Conservation (phyloP, 495 filamentous ascomycete species). For the Usnea hakonensis region DNA sequence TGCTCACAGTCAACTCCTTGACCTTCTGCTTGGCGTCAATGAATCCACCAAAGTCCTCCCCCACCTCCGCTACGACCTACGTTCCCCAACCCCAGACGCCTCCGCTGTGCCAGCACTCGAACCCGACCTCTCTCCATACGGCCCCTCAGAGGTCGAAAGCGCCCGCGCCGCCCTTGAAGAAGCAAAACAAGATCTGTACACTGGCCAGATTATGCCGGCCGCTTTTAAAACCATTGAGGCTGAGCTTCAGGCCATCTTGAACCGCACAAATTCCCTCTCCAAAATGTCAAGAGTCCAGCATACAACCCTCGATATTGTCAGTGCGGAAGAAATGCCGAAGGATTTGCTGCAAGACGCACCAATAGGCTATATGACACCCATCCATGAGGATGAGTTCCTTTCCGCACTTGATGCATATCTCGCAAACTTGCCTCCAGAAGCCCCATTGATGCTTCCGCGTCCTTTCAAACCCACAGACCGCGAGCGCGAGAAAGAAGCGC, state of each 20-base stretch:
- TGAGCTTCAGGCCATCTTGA: neutral
- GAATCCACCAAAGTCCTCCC: conserved; percentile 65
- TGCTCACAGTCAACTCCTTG: conserved; percentile 58
- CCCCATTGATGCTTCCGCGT: conserved; percentile 33
- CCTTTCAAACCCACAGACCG: conserved; percentile 36
- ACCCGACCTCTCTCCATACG: conserved; percentile 32
- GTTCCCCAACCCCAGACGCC: conserved; percentile 35
- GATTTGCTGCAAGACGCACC: conserved; percentile 20
- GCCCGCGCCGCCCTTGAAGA: conserved; percentile 38
- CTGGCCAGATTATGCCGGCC: conserved; percentile 37
- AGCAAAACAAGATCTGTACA: conserved; percentile 37
- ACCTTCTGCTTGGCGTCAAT: conserved; percentile 82
- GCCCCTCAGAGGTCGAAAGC: conserved; percentile 31
- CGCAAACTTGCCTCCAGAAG: conserved; percentile 38
- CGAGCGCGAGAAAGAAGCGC: conserved; percentile 45
- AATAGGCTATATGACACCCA: conserved; percentile 57
- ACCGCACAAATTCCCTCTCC: conserved; percentile 9
- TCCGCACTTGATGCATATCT: conserved; percentile 60
- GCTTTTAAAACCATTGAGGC: conserved; percentile 13
- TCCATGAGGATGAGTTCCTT: conserved; percentile 76
- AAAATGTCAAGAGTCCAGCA: conserved; percentile 16
- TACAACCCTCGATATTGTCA: conserved; percentile 14
- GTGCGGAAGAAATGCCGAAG: conserved; percentile 23
- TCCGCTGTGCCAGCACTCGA: conserved; percentile 35
- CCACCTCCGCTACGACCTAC: conserved; percentile 58